Conservation (phyloP, 2,329 filamentous ascomycete genomes). For the Aspergillus quadrilineatus region DNA sequence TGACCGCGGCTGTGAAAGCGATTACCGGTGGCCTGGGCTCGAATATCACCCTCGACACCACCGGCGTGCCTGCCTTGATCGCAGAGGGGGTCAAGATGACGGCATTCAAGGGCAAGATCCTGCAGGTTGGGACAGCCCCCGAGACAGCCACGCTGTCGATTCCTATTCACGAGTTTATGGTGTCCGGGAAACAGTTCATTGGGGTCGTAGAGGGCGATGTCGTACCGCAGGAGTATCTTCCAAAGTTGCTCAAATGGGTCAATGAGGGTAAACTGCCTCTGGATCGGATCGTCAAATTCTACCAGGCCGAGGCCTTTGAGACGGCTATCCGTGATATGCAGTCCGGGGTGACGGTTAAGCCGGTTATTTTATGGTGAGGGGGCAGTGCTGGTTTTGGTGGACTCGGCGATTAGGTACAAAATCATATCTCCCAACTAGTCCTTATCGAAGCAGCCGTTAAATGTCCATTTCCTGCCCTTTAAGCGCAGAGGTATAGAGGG, state of each 20-base stretch:
- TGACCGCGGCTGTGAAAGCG: conserved; percentile 38
- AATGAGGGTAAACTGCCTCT: conserved; percentile 49
- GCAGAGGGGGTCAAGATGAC: conserved; percentile 45
- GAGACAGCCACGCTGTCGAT: conserved; percentile 45
- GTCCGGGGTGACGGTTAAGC: conserved; percentile 30
- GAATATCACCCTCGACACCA: conserved; percentile 52
- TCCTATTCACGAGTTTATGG: conserved; percentile 48
- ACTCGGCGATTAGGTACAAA: too few species aligned
- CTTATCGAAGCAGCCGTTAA: too few species aligned
- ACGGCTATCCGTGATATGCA: conserved; percentile 28
- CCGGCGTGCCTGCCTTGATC: conserved; percentile 46
- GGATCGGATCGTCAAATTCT: conserved; percentile 47
- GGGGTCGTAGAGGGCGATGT: conserved; percentile 51
- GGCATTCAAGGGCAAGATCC: conserved; percentile 48
- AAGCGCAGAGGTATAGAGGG: too few species aligned
- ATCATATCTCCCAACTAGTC: too few species aligned
- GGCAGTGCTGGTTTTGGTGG: too few species aligned
- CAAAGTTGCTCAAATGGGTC: conserved; percentile 52
- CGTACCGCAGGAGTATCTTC: conserved; percentile 42
- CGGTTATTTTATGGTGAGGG: conserved; percentile 29
- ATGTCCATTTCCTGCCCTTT: too few species aligned
- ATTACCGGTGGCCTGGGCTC: conserved; percentile 42
- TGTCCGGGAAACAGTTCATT: conserved; percentile 49
- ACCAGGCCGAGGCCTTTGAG: conserved; percentile 36
- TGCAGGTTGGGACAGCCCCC: conserved; percentile 52